A percentile compares a stretch with the other conserved stretches of the same genome.
phyloP scores from a whole-genome alignment of 2,329 filamentous ascomycete genomes.

The Phyllachora maydis region DNA sequence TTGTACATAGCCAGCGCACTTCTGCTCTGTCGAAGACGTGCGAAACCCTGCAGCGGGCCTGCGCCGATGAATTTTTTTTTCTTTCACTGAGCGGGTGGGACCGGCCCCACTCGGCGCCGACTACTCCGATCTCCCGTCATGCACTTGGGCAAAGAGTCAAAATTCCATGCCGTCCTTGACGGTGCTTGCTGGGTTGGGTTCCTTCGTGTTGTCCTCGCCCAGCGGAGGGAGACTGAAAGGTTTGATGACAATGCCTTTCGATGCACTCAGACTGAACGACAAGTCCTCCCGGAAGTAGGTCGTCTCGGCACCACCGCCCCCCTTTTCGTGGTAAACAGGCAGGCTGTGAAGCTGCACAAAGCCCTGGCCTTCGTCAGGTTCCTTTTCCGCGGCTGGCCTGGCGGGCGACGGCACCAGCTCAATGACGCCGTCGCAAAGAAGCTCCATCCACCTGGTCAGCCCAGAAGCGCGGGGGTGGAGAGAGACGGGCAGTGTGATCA shows the following conservation, averaged over 20 bases:
- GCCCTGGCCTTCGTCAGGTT: conserved; percentile 66
- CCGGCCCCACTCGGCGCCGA: too few relatives aligned
- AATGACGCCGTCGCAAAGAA: conserved; percentile 66
- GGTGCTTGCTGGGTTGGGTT: conserved; percentile 22
- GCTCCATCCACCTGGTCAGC: conserved; percentile 68
- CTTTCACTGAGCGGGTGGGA: too few relatives aligned
- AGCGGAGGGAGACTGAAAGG: conserved; percentile 79
- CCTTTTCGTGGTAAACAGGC: conserved; percentile 73
- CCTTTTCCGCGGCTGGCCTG: conserved; percentile 20
- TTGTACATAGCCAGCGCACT: too few relatives aligned
- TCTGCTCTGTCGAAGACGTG: too few relatives aligned
- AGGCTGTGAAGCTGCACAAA: conserved; percentile 67
- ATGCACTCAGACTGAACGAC: conserved; percentile 71
- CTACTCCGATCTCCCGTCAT: too few relatives aligned
- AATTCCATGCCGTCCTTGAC: conserved; percentile 59
- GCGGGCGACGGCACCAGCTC: conserved; percentile 60
- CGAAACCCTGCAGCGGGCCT: too few relatives aligned
- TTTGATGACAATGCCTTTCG: conserved; percentile 62
- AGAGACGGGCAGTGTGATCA: conserved; percentile 61
- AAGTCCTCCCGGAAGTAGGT: conserved; percentile 62
- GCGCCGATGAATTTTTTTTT: too few relatives aligned
- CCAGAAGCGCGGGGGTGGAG: conserved; percentile 60
- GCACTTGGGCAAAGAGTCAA: conserved; percentile 21
- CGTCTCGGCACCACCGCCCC: conserved; percentile 51
- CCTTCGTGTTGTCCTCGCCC: conserved; percentile 41